Percentiles rank a stretch among this genome's conserved stretches.
These are phyloP conservation scores for Xanthoparmelia taractica DNA, from an alignment of 495 filamentous ascomycete genomes.

Conservation along the genomic window DNA sequence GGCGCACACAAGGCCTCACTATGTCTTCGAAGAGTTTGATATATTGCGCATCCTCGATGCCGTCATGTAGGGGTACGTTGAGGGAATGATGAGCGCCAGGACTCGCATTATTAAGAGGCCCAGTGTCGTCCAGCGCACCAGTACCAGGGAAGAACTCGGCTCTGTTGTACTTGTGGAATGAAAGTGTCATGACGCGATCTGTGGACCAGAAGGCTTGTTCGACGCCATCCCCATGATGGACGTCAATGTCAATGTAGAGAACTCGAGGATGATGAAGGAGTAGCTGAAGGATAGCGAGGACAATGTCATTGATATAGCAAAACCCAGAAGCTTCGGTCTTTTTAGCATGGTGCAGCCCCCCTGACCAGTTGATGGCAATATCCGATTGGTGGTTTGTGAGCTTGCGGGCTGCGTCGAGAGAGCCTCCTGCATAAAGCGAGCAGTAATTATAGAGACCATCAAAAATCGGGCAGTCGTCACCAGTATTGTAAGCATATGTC, in stretches of 20 bases:
- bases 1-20: constrained; percentile 63
- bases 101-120: constrained; percentile 52
- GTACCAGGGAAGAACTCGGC: constrained; percentile 69
- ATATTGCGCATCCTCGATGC: constrained; percentile 91
- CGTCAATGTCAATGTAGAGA: constrained; percentile 96
- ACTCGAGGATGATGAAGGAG: constrained; percentile 82
- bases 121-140: constrained; percentile 50
- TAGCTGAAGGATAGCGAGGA: constrained; percentile 85
- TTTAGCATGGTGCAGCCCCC: constrained; percentile 95
- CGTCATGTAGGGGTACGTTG: constrained; percentile 63
- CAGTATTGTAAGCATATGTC: constrained; percentile 63
- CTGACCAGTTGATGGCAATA: constrained; percentile 99
- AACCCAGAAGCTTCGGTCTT: constrained; percentile 90
- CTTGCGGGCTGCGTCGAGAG: constrained; percentile 84
- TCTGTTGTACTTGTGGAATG: constrained; percentile 92
- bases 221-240: constrained; percentile 95
- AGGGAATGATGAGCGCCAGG: constrained; percentile 56
- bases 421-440: constrained; percentile 83
- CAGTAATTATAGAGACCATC: constrained; percentile 94
- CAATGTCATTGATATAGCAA: constrained; percentile 98
- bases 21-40: constrained; percentile 73
- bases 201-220: constrained; percentile 96
- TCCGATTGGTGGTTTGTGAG: constrained; percentile 77
- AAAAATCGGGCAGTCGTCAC: constrained; percentile 93
- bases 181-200: constrained; percentile 91